phyloP scores from a whole-genome alignment of 2,329 filamentous ascomycete genomes.

The Neopestalotiopsis clavispora region DNA sequence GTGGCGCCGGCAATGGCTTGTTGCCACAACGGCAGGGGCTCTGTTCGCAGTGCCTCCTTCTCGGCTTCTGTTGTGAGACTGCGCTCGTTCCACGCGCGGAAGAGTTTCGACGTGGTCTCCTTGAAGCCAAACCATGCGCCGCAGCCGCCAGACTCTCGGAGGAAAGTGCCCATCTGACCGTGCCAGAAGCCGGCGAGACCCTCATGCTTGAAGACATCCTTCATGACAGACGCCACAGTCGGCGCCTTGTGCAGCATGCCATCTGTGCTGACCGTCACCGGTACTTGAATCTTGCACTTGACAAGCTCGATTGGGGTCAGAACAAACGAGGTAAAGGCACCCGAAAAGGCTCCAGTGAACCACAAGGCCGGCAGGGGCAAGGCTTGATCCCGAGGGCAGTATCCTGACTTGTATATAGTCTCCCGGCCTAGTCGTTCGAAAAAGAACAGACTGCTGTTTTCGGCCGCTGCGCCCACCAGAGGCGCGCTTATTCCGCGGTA shows the following conservation, averaged over 20 bases:
- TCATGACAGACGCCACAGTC: constrained; percentile 73
- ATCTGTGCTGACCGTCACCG: constrained; percentile 41
- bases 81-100: constrained; percentile 62
- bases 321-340: constrained; percentile 86
- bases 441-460: constrained; percentile 92
- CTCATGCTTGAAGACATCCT: constrained; percentile 80
- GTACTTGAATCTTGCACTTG: constrained; percentile 98
- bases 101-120: constrained; percentile 76
- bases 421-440: constrained; percentile 81
- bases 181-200: constrained; percentile 92
- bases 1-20: constrained; percentile 86
- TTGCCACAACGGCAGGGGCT: constrained; percentile 78
- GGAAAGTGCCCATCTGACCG: constrained; percentile 89
- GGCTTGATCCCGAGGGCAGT: constrained; percentile 56
- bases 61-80: constrained; percentile 43
- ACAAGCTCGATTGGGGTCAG: constrained; percentile 96
- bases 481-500: constrained; percentile 95
- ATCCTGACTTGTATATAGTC: constrained; percentile 59
- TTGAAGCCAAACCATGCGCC: constrained; percentile 96
- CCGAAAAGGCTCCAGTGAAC: constrained; percentile 82
- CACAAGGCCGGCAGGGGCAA: constrained; percentile 79
- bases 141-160: constrained; percentile 90
- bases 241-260: constrained; percentile 53
- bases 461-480: constrained; percentile 85
- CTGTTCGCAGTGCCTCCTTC: constrained; percentile 46